Evolutionary conservation across 768 basidiomycete genomes (phyloP).

Genomic region (Coprinopsis sp.): DNA sequence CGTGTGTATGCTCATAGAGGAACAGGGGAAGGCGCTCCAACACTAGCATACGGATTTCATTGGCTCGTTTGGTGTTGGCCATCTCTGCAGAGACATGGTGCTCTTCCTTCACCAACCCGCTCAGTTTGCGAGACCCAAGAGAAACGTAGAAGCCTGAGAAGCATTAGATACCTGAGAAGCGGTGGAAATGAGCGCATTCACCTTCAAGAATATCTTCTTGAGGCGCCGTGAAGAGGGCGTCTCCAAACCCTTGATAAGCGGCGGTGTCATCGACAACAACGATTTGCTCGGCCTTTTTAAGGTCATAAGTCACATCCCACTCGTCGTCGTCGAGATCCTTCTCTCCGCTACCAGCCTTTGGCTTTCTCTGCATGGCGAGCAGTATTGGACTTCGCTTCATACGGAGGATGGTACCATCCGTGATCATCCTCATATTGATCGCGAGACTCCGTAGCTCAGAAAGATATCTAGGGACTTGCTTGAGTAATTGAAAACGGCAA

Average conservation of each 20-base stretch:
- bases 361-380: conserved; percentile 64
- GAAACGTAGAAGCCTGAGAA: conserved; percentile 63
- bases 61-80: conserved; percentile 39
- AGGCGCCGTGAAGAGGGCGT: conserved; percentile 70
- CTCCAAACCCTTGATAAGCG: conserved; percentile 72
- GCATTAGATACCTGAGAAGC: conserved; percentile 2
- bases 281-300: conserved; percentile 64
- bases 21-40: conserved; percentile 87
- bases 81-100: conserved; percentile 58
- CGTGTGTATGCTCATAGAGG: conserved; percentile 81
- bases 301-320: conserved; percentile 68
- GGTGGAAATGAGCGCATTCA: conserved; percentile 19
- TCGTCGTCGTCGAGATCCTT: conserved; percentile 47
- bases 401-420: conserved; percentile 43
- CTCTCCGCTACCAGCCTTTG: conserved; percentile 20
- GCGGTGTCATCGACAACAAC: conserved; percentile 87
- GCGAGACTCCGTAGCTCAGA: conserved; percentile 81
- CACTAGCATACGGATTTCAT: conserved; percentile 56
- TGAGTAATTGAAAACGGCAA: not conserved
- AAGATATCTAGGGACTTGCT: conserved; percentile 56
- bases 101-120: conserved; percentile 70
- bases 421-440: conserved; percentile 62
- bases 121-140: conserved; percentile 74
- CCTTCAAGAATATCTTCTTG: conserved; percentile 92
- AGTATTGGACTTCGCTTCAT: conserved; percentile 74